Evolutionary conservation across 768 basidiomycete species (phyloP), one percentile per base, ranked within the genome.

Genomic region (Chalciporus sphaerocephalus): DNA sequence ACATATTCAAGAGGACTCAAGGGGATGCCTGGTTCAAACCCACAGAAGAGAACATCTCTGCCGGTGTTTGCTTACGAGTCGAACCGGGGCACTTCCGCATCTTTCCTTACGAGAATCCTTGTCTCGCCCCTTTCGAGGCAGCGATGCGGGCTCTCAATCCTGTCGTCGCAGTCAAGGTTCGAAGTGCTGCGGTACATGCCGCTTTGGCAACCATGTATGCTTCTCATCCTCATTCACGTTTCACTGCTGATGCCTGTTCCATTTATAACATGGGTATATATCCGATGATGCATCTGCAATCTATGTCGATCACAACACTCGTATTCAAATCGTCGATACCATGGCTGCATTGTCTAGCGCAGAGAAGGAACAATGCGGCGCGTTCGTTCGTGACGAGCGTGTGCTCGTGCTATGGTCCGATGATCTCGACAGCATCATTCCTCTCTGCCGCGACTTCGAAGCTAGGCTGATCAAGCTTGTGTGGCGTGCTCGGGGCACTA

Each of bases 341-440:
- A 80, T 93, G 54, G 57, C 61, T 42, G 74, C 78, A 46, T 70
- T 94, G 33, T 79, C 84, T 6, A 75, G 77, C 32, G 90, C 90
- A 6, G 87, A 93, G 60, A 93, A 92, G 69, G 91, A 93, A 60
- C 91, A 93, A 57, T 91, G 86, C 40, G 92, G 83, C 16, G 92
- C 92, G 11, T 94, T 94, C 61, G 75, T 92, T 42, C 82, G 91
- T 21, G 84, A 91, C 61, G 90, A 93, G 57, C 79, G 80, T 18
- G 86, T 90, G 34, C 72, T 94, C 21, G 74, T 92, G 18, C 80
- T 87, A 16, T 94, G 92, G 92, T 80, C 87, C 1, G 88, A 93
- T 66, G 76, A 83, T 56, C 72, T 93, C 28, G 89, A 92, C 60
- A 72, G 69, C 51, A 85, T 94, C 53, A 83, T 93, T 41, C 83